Percentiles rank a stretch among this genome's conserved stretches.
phyloP scores from a whole-genome alignment of 2,329 filamentous ascomycete genomes.

The Seiridium unicorne region DNA sequence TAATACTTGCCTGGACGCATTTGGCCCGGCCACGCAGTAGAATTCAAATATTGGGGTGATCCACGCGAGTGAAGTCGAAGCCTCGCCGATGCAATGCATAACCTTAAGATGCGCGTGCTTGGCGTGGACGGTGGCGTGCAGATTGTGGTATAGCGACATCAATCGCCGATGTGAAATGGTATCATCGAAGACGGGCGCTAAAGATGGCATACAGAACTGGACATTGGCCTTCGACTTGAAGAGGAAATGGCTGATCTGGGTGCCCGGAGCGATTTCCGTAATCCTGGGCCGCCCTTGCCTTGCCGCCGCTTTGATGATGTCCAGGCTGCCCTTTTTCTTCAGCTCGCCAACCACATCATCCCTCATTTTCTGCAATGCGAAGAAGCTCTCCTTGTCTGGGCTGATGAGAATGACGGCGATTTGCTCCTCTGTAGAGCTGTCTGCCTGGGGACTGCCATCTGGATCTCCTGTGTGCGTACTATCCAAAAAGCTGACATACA shows the following conservation, averaged over 20 bases:
- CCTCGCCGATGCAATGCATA: constrained; percentile 73
- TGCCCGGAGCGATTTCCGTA: constrained; percentile 76
- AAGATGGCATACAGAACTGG: constrained; percentile 89
- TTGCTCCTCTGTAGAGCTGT: constrained; percentile 65
- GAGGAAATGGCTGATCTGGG: constrained; percentile 83
- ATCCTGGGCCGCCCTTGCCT: constrained; percentile 68
- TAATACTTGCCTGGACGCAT: constrained; percentile 61
- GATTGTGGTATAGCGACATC: constrained; percentile 79
- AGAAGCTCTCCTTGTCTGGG: constrained; percentile 90
- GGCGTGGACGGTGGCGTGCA: constrained; percentile 83
- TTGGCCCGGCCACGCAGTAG: constrained; percentile 88
- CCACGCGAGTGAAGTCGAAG: constrained; percentile 83
- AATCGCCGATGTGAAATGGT: constrained; percentile 66
- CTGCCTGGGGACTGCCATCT: constrained; percentile 42
- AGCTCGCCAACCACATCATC: constrained; percentile 66
- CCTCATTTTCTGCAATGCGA: constrained; percentile 74
- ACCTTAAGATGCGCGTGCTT: constrained; percentile 85
- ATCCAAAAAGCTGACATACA: constrained; percentile 97
- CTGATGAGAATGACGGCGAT: constrained; percentile 94
- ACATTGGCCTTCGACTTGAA: constrained; percentile 96
- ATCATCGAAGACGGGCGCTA: constrained; percentile 63
- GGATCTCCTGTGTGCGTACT: constrained; percentile 44
- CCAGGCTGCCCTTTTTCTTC: constrained; percentile 71
- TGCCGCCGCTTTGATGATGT: constrained; percentile 71
- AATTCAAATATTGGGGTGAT: constrained; percentile 88